Evolutionary conservation across 805 yeast species (phyloP).

Genomic region (Candida nitratophila): DNA sequence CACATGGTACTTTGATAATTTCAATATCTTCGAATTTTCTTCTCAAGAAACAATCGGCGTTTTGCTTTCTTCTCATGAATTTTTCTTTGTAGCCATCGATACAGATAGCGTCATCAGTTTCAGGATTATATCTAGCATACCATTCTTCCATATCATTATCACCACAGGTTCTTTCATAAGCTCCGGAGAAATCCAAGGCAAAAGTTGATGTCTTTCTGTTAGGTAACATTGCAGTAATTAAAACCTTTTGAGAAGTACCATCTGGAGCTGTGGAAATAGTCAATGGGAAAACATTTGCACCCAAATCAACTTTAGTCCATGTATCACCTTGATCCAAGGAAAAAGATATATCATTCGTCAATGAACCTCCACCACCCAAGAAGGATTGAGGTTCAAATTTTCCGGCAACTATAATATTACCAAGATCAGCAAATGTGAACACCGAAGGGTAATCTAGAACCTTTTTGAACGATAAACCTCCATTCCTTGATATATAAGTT

Average conservation of each 20-base stretch:
- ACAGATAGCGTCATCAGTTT: slow-evolving; percentile 37
- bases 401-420: slow-evolving; percentile 62
- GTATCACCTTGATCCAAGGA: slow-evolving; percentile 69
- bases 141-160: slow-evolving; percentile 59
- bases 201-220: slow-evolving; percentile 19
- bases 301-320: slow-evolving; percentile 51
- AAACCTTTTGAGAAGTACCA: slow-evolving; percentile 57
- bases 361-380: slow-evolving; percentile 27
- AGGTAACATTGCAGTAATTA: slow-evolving; percentile 37
- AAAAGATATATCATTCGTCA: slow-evolving; percentile 27
- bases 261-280: slow-evolving; percentile 46
- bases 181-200: slow-evolving; percentile 49
- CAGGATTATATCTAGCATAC: slow-evolving; percentile 39
- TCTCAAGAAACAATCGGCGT: slow-evolving; percentile 56
- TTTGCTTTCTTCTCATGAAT: slow-evolving; percentile 56
- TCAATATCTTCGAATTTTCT: slow-evolving; percentile 39
- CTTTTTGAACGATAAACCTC: slow-evolving; percentile 65
- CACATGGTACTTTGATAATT: slow-evolving; percentile 47
- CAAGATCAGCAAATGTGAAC: slow-evolving; percentile 69
- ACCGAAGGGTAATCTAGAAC: slow-evolving; percentile 45
- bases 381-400: slow-evolving; percentile 17
- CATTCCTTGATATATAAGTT: slow-evolving; percentile 68
- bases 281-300: slow-evolving; percentile 20
- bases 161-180: slow-evolving; percentile 39
- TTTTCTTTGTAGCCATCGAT: slow-evolving; percentile 62